phyloP scores from a whole-genome alignment of 2,329 filamentous ascomycete species.

The Cytospora piceicola region DNA sequence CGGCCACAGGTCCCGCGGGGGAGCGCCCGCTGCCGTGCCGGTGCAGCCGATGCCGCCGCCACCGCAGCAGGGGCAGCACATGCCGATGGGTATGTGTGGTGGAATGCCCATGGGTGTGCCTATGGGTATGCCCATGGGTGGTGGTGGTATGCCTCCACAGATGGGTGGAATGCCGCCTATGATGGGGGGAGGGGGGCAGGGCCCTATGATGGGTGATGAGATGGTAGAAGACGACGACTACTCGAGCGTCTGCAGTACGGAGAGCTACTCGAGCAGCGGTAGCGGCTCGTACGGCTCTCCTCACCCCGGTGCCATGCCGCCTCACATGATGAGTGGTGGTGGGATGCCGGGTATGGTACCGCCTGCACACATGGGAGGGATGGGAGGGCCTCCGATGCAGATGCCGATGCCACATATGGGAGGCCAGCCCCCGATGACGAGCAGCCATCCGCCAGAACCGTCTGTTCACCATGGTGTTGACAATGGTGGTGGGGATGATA shows the following conservation, averaged over 20 bases:
- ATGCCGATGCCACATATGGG: conserved; percentile 8
- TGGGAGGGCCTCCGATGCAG: background rate
- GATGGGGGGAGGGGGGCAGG: conserved; percentile 11
- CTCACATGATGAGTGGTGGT: conserved; percentile 7
- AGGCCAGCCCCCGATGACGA: conserved; percentile 10
- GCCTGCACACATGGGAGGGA: conserved; percentile 11
- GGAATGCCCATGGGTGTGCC: conserved; percentile 4
- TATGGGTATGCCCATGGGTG: background rate
- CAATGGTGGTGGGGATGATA: conserved; percentile 7
- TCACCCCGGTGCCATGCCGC: conserved; percentile 11
- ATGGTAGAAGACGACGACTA: conserved; percentile 18
- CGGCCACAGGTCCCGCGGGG: conserved; percentile 8
- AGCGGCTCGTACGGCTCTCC: conserved; percentile 15
- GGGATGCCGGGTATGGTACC: conserved; percentile 25
- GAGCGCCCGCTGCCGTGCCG: conserved; percentile 4
- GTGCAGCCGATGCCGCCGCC: conserved; percentile 18
- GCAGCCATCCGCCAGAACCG: background rate
- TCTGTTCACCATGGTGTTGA: background rate
- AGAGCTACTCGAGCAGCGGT: conserved; percentile 19
- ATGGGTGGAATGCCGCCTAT: conserved; percentile 13
- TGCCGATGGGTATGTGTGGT: conserved; percentile 15
- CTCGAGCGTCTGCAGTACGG: conserved; percentile 17
- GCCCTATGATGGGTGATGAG: conserved; percentile 9
- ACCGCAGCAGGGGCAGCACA: conserved; percentile 6
- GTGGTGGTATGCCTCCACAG: conserved; percentile 3